phyloP scores from a whole-genome alignment of 345 rosid species.

The Durio zibethinus region DNA sequence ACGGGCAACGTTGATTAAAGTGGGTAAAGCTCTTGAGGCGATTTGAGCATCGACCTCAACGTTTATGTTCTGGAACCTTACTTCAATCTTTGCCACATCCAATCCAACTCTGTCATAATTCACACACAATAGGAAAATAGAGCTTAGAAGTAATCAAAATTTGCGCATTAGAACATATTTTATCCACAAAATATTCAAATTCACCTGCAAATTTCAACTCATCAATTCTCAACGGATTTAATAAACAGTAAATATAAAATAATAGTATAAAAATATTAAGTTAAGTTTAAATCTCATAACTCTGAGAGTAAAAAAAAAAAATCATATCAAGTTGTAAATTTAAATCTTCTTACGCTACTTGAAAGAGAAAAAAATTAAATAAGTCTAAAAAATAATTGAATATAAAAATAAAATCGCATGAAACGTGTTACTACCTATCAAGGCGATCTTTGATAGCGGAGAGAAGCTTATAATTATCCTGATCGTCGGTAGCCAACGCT shows the following conservation, averaged over 20 bases:
- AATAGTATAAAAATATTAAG: too few species aligned
- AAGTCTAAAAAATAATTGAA: not conserved
- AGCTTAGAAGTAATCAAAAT: not conserved
- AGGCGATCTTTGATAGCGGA: constrained; percentile 74
- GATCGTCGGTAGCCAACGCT: constrained; percentile 81
- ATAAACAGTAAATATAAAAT: not conserved
- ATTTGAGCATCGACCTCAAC: constrained; percentile 57
- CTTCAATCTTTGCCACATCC: constrained; percentile 71
- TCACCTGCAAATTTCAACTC: not conserved
- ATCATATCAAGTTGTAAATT: too few species aligned
- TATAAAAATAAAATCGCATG: not conserved
- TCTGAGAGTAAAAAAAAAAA: too few species aligned
- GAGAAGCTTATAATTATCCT: constrained; percentile 67
- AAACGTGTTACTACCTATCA: constrained; percentile 38
- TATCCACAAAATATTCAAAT: not conserved
- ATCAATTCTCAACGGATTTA: not conserved
- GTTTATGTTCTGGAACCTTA: constrained; percentile 64
- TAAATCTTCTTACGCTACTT: too few species aligned
- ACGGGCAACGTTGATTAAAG: constrained; percentile 63
- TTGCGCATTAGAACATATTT: not conserved
- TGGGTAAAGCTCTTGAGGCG: constrained; percentile 83
- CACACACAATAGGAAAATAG: not conserved
- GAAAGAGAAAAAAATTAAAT: too few species aligned
- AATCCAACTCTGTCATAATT: constrained; percentile 54
- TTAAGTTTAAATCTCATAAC: too few species aligned